Base-by-base conservation (phyloP, 345 rosid species). In the Brassica cretica region DNA sequence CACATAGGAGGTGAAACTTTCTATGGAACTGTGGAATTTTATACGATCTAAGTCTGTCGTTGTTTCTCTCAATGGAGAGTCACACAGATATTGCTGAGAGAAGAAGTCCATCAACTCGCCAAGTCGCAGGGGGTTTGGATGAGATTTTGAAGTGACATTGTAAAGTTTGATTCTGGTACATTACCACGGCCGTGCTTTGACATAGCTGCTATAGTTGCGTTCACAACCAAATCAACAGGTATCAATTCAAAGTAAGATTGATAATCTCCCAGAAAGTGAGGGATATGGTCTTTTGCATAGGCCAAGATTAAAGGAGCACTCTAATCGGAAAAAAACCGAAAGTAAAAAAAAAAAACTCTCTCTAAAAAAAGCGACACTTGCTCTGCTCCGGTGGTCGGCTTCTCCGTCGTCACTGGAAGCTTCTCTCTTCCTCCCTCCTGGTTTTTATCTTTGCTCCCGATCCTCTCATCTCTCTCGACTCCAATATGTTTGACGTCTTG, bases 201-300 rank as follows among this genome's bases (percentile, higher is more conserved):
- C 74, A 80, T 79, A 44, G 63, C 76, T 16, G 76, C 72, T 71
- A 74, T 67, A 55, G 75, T 12, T 8, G 75, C 75, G 53, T 80
- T 80, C 8, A 1, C 82, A 33, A 74, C 65, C 82, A 69, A 69
- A 59, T 80, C 80, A 29, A 78, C 81, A 72, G 77, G 81, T 65
- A 59, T 77, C 15, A 84, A 6, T 24, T 87, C 84, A 0, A 73
- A 0, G 4, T 75, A 35, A 2, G 66, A 46, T 19, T 76, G 4
- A 12, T 68, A 78, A 63, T 87, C 65, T 16, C 21, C 86, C 6
- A 21, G 27, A 3, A 83, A 66, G 5, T 30, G 78, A 1, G 84
- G 68, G 64, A 85, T 80, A 51, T 75, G 80, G 15, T 83, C 77
- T 64, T 85, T 83, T 1, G 67, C 86, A 6, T 83, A 73, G 29